phyloP scores from a whole-genome alignment of 495 filamentous ascomycete genomes.

The Penicillium steckii region DNA sequence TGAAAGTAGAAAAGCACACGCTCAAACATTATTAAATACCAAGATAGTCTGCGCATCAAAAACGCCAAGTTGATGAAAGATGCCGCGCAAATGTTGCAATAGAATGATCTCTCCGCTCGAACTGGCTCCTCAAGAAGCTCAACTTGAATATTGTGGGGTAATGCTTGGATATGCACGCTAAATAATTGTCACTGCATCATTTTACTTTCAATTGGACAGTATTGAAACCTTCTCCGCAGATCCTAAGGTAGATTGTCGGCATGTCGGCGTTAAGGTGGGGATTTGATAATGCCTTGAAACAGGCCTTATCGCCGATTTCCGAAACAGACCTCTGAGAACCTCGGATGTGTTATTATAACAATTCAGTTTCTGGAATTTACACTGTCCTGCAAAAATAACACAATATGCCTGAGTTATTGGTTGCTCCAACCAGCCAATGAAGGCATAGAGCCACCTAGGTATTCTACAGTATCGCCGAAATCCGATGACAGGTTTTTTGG shows the following conservation, averaged over 20 bases:
- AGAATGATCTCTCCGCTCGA: not conserved
- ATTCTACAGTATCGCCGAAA: constrained; percentile 11
- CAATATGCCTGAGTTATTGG: too few relatives aligned
- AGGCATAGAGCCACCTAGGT: not conserved
- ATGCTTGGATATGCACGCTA: not conserved
- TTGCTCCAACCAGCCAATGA: too few relatives aligned
- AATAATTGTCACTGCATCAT: not conserved
- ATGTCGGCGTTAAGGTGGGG: constrained; percentile 2
- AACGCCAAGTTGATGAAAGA: constrained; percentile 2
- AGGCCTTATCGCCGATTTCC: constrained; percentile 5
- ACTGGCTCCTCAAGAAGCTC: not conserved
- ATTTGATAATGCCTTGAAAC: not conserved
- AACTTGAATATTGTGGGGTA: constrained; percentile 4
- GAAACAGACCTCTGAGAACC: too few relatives aligned
- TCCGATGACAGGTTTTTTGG: not conserved
- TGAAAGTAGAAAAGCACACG: not conserved
- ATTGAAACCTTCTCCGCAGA: not conserved
- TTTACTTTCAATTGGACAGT: not conserved
- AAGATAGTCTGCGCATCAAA: not conserved
- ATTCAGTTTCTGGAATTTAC: not conserved
- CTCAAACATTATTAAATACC: not conserved
- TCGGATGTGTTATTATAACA: too few relatives aligned
- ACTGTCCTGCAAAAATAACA: too few relatives aligned
- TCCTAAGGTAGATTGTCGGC: not conserved
- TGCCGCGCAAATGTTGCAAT: constrained; percentile 9